Percentiles rank a stretch among this genome's conserved stretches.
Evolutionary conservation across 176 grass and related monocot species (phyloP).

Genomic region (Tuctoria greenei): DNA sequence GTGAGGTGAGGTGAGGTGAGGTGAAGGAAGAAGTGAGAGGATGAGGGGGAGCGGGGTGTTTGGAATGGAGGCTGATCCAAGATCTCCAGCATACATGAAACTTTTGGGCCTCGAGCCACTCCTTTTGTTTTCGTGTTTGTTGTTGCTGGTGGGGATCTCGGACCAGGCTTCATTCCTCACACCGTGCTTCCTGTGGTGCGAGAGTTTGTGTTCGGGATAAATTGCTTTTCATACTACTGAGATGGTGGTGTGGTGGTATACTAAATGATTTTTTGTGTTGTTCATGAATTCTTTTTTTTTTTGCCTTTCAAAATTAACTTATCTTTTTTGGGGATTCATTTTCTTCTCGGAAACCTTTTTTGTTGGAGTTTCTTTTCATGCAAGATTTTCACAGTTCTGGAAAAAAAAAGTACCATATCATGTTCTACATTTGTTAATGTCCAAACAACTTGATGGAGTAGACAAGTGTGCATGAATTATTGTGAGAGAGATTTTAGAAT

Average conservation of each 20-base stretch:
- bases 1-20: background rate
- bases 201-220: background rate
- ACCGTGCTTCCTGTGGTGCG: background rate
- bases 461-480: background rate
- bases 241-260: background rate
- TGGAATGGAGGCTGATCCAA: conserved; percentile 60
- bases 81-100: conserved; percentile 13
- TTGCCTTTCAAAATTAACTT: background rate
- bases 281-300: background rate
- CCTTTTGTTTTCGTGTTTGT: background rate
- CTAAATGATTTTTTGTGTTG: background rate
- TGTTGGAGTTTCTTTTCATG: background rate
- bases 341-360: too few relatives aligned
- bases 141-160: conserved; percentile 4
- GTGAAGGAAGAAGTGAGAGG: background rate
- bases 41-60: conserved; percentile 30
- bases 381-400: background rate
- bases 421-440: background rate
- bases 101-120: background rate
- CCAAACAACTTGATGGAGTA: background rate
- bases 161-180: conserved; percentile 58
- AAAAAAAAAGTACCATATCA: background rate
- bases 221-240: background rate
- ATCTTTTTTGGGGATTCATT: background rate
- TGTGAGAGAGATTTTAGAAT: background rate